Evolutionary conservation across 148 eudicot genomes (phyloP).

Genomic region (Heliamphora exappendiculata): DNA sequence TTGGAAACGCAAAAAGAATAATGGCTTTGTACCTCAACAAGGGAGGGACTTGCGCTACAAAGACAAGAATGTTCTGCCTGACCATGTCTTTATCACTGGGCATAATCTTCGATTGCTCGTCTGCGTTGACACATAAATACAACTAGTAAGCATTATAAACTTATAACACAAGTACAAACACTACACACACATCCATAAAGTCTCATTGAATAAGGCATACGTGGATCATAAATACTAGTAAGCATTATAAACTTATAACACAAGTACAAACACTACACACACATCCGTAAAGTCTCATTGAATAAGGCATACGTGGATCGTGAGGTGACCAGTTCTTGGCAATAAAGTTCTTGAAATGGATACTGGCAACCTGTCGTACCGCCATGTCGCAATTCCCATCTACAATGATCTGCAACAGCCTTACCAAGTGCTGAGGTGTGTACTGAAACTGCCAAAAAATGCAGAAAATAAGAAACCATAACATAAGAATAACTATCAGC

Average conservation of each 20-base stretch:
- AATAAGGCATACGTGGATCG: slow-evolving; percentile 61
- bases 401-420: slow-evolving; percentile 84
- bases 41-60: slow-evolving; percentile 70
- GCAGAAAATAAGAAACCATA: neutral
- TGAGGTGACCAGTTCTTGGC: slow-evolving; percentile 92
- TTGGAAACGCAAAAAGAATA: neutral
- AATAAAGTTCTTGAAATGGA: slow-evolving; percentile 86
- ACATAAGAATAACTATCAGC: neutral
- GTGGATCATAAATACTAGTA: slow-evolving; percentile 8
- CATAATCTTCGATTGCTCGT: slow-evolving; percentile 72
- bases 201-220: too few relatives aligned
- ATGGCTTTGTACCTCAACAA: slow-evolving; percentile 53
- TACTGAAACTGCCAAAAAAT: slow-evolving; percentile 60
- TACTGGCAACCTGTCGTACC: slow-evolving; percentile 93
- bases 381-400: slow-evolving; percentile 86
- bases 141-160: slow-evolving; percentile 12
- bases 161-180: neutral
- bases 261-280: neutral
- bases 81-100: slow-evolving; percentile 73
- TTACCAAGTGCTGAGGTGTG: slow-evolving; percentile 89
- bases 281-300: slow-evolving; percentile 3
- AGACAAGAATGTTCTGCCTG: slow-evolving; percentile 79
- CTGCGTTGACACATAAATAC: slow-evolving; percentile 25
- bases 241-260: neutral
- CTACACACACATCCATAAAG: neutral